Conservation (phyloP, 2,329 filamentous ascomycete genomes). For the Fusarium nodosum region DNA sequence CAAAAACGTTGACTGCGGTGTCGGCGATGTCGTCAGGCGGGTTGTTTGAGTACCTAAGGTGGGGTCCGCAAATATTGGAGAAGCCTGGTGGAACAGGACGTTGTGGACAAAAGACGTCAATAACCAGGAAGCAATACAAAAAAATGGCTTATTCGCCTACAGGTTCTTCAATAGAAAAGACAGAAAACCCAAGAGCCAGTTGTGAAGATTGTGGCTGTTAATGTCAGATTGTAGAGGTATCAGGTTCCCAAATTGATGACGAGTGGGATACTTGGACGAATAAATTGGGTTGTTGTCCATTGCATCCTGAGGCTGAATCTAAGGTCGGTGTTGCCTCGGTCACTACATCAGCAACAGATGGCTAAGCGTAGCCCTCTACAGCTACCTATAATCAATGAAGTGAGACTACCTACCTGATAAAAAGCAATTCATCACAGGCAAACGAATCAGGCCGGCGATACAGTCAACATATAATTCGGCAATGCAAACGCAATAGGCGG, state of each 20-base stretch:
- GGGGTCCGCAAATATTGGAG: slow-evolving; percentile 41
- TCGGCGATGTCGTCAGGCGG: slow-evolving; percentile 47
- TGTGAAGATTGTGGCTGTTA: slow-evolving; percentile 6
- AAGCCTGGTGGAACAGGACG: slow-evolving; percentile 42
- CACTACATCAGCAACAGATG: slow-evolving; percentile 32
- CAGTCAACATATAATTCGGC: slow-evolving; percentile 4
- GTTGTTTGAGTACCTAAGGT: slow-evolving; percentile 25
- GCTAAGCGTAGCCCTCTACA: background rate
- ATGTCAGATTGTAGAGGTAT: slow-evolving; percentile 10
- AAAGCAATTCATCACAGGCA: background rate
- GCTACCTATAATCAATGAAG: slow-evolving; percentile 4
- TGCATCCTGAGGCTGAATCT: slow-evolving; percentile 45
- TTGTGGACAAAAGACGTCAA: slow-evolving; percentile 40
- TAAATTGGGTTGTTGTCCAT: slow-evolving; percentile 18
- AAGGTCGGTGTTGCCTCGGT: slow-evolving; percentile 43
- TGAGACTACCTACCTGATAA: background rate
- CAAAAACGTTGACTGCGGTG: slow-evolving; percentile 32
- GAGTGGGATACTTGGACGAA: background rate
- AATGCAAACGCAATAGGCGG: background rate
- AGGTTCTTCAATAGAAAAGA: background rate
- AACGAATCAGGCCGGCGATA: slow-evolving; percentile 20
- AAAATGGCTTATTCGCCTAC: slow-evolving; percentile 11
- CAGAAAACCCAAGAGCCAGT: slow-evolving; percentile 2
- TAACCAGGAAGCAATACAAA: slow-evolving; percentile 18
- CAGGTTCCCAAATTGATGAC: slow-evolving; percentile 17